Base-by-base conservation (phyloP, 116 monocot species). In the Cymodocea nodosa region DNA sequence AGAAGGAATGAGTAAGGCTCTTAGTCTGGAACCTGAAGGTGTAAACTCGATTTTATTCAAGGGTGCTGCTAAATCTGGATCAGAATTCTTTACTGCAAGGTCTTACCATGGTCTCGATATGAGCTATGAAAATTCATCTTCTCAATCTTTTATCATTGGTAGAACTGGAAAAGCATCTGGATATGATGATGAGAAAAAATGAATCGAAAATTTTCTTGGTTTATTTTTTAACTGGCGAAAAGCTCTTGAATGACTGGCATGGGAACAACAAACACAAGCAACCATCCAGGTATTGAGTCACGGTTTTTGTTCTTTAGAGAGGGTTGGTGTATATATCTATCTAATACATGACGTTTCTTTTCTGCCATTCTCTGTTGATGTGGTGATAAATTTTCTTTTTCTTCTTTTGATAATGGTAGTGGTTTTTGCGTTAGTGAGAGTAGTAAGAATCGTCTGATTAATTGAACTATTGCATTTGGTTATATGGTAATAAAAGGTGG, bases 81-180 rank as follows among this genome's bases (percentile, higher is more conserved):
- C 84, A 4, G 97, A 97, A 51, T 91, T 74, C 64, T 78, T 91
- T 50, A 69, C 85, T n/a, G 85, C 97, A 35, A 88, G 92, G 15
- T 82, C 92, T 8, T 97, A 78, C 66, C 83, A 71, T 25, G 97
- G 91, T 72, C 80, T 91, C 17, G 73, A 68, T 11, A 56, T 74
- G 71, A 65, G 79, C 25, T 81, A 75, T 62, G 80, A 97, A 53
- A 79, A 68, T 66, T 71, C 78, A 14, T 53, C 63, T 8, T 70
- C 74, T 23, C 40, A 81, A 17, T 81, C 97, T 35, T 77, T 82
- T 68, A 25, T 91, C 44, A 64, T 79, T 19, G 91, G 97, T 8
- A 83, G 88, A 68, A 59, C 70, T 8, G 91, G 92, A 14, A 91
- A 76, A 60, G 97, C 97, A 54, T 52, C 97, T 62, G 86, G 84